Percentiles rank a stretch among this genome's conserved stretches.
Conservation (phyloP, 345 rosid species). For the Dovyalis caffra region DNA sequence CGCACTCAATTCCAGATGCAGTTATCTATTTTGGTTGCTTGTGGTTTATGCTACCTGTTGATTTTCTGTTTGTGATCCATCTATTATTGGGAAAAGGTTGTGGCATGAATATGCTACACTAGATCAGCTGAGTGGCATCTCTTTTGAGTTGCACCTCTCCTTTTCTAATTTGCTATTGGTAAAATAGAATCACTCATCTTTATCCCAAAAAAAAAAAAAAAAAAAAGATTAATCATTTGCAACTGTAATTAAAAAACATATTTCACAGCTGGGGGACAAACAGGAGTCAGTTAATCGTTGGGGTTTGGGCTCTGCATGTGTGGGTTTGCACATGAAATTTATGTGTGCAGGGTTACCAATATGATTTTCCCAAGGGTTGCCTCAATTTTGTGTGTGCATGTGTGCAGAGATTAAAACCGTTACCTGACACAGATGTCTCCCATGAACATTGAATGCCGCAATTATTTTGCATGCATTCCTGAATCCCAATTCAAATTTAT, state of each 20-base stretch:
- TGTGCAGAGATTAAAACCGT: not conserved
- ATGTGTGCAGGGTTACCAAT: not conserved
- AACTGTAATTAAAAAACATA: not conserved
- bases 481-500: not conserved
- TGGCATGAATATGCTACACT: not conserved
- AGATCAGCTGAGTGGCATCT: not conserved
- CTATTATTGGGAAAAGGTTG: not conserved
- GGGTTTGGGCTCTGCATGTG: not conserved
- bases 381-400: too few relatives aligned
- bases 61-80: not conserved
- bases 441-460: not conserved
- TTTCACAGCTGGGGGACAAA: not conserved
- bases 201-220: not conserved
- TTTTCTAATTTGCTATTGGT: not conserved
- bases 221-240: not conserved
- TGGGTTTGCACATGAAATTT: not conserved
- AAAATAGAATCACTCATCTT: not conserved
- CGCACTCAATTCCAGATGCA: not conserved
- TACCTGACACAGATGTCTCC: not conserved
- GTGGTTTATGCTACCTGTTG: not conserved
- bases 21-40: not conserved
- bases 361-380: not conserved
- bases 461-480: not conserved
- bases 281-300: not conserved
- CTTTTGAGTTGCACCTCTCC: not conserved